Evolutionary conservation across 352 stramenopile species (phyloP).

Genomic region (Phytophthora pseudosyringae): DNA sequence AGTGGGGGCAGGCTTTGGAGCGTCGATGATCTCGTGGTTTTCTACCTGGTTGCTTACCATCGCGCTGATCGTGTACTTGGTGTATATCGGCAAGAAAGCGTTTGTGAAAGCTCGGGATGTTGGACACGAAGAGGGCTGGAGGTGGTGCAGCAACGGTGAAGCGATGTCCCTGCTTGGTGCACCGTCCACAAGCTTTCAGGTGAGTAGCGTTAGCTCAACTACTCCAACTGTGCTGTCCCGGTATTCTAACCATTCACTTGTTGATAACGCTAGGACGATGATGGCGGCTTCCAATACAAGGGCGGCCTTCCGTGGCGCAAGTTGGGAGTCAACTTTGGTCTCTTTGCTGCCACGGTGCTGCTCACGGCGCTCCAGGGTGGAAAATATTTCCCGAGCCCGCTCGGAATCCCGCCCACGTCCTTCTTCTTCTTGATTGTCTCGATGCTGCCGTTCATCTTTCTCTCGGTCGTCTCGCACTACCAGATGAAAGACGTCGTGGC

Average conservation of each 20-base stretch:
- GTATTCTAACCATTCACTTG: neutral
- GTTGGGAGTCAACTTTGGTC: conserved; percentile 65
- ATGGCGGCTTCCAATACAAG: conserved; percentile 38
- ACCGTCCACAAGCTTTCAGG: conserved; percentile 37
- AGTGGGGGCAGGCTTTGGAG: conserved; percentile 60
- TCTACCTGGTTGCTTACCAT: conserved; percentile 81
- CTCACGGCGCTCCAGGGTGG: conserved; percentile 92
- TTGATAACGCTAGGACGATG: conserved; percentile 26
- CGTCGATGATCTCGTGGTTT: conserved; percentile 89
- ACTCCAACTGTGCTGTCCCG: neutral
- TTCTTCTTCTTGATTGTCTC: conserved; percentile 80
- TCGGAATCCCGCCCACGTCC: conserved; percentile 91
- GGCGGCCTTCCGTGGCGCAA: conserved; percentile 60
- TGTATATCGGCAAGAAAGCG: conserved; percentile 75
- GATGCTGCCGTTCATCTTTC: conserved; percentile 59
- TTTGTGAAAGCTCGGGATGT: conserved; percentile 81
- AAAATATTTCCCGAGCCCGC: conserved; percentile 77
- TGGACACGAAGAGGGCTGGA: conserved; percentile 80
- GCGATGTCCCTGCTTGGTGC: conserved; percentile 40
- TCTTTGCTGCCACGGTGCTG: conserved; percentile 85
- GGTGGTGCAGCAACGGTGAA: conserved; percentile 38
- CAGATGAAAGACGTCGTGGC: conserved; percentile 48
- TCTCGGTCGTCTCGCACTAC: conserved; percentile 78
- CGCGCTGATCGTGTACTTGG: conserved; percentile 85
- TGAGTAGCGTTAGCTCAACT: conserved; percentile 2